phyloP scores from a whole-genome alignment of 2,329 filamentous ascomycete species.

The Incumbomyces delicatus region DNA sequence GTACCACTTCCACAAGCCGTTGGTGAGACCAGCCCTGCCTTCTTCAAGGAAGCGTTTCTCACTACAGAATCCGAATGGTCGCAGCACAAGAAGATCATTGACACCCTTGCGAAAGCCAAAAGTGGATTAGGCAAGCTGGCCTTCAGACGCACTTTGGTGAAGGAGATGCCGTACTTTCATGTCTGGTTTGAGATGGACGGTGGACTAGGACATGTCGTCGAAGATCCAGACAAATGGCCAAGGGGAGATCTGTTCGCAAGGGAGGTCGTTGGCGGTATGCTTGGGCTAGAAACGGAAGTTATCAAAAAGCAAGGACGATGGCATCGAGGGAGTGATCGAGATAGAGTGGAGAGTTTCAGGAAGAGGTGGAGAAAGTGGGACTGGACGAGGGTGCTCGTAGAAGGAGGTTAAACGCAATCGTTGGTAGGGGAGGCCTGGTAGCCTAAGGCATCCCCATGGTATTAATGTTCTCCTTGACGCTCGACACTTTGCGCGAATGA shows the following conservation, averaged over 20 bases:
- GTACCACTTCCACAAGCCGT: constrained; percentile 83
- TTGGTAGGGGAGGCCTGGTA: too few species aligned
- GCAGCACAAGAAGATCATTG: constrained; percentile 89
- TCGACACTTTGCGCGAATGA: too few species aligned
- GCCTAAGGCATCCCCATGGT: too few species aligned
- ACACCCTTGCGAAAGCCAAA: constrained; percentile 55
- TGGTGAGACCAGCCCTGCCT: constrained; percentile 85
- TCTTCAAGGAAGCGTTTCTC: constrained; percentile 91
- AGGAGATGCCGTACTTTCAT: constrained; percentile 98
- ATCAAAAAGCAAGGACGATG: constrained; percentile 87
- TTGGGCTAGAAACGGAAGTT: constrained; percentile 70
- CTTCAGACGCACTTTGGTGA: constrained; percentile 72
- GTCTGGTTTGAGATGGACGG: constrained; percentile 92
- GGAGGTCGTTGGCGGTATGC: constrained; percentile 84
- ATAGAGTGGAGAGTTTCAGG: constrained; percentile 65
- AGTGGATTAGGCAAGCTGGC: constrained; percentile 65
- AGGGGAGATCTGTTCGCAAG: constrained; percentile 84
- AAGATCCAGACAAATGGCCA: constrained; percentile 78
- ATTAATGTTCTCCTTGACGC: too few species aligned
- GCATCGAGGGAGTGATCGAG: constrained; percentile 52
- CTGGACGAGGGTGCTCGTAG: constrained; percentile 58
- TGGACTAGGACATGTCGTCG: constrained; percentile 83
- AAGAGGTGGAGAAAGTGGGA: constrained; percentile 89
- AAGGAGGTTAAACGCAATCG: too few species aligned
- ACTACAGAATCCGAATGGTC: constrained; percentile 85